Base-by-base conservation (phyloP, 768 basidiomycete species). In the Leccinum imitatum region DNA sequence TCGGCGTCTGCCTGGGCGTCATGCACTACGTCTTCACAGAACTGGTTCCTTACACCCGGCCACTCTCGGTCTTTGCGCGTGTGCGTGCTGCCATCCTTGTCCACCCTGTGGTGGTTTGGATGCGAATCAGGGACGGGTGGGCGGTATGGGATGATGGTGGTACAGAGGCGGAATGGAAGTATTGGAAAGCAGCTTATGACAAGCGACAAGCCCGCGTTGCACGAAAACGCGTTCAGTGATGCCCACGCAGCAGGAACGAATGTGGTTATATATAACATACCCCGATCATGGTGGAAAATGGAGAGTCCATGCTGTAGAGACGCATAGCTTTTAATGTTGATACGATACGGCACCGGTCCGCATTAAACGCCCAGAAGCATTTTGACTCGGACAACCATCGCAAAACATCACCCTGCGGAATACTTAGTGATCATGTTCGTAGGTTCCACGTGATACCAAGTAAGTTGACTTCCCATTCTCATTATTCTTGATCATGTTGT, bases 61-160 rank as follows among this genome's bases (percentile, higher is more conserved):
- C 90, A 9, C 59, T 67, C 1, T 87, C 89, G 0, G 37, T 78
- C 9, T 72, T 86, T 27, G 90, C 87, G 14, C 69, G 71, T 53
- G 60, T 76, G 3, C 85, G 87, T 50, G 62, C 71, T 5, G 76
- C 73, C 47, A 56, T 88, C n/a, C 69, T 94, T 33, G 65, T 65
- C 1, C 85, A 89, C 63, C 82, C 84, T 5, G 33, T 91, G 19
- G 80, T 79, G 6, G 75, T 71, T 0, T 93, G 89, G 89, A 69
- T 90, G 35, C 82, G 85, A 52, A 75, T 94, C 47, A 80, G 90
- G 52, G 91, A 94, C 67, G 90, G 92, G 6, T 94, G 92, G 92
- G 82, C 79, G 11, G 76, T 92, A 1, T 94, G 90, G 87, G 65
- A 77, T 4, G 91, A 94, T 69, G 87, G 87, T n/a, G 91, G 91